Conservation (phyloP, 2,329 filamentous ascomycete genomes). For the Arthrinium phaeospermum region DNA sequence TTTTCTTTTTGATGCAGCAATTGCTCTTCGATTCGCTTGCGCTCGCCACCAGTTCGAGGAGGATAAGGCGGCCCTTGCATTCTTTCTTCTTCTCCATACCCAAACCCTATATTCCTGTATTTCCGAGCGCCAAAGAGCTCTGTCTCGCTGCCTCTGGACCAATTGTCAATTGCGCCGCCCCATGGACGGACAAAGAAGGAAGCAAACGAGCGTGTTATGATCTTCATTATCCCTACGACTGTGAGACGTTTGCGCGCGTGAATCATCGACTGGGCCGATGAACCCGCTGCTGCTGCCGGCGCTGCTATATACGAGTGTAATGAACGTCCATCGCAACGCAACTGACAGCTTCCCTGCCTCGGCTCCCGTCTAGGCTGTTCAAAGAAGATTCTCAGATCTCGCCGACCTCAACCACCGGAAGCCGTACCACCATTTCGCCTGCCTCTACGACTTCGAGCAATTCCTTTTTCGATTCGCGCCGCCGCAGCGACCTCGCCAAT, state of each 20-base stretch:
- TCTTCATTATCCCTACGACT: conserved; percentile 6
- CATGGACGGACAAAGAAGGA: conserved; percentile 11
- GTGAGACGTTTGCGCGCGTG: conserved; percentile 13
- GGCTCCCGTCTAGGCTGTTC: conserved; percentile 37
- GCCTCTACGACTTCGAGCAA: conserved; percentile 44
- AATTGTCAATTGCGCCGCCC: conserved; percentile 3
- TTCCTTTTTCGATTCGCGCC: conserved; percentile 59
- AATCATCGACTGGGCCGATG: conserved; percentile 18
- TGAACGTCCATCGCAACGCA: conserved; percentile 22
- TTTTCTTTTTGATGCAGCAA: conserved; percentile 4
- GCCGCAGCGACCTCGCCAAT: conserved; percentile 67
- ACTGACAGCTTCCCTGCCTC: conserved; percentile 39
- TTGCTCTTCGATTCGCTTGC: not conserved
- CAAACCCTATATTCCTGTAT: conserved; percentile 21
- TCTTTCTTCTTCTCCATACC: conserved; percentile 24
- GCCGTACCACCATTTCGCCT: conserved; percentile 49
- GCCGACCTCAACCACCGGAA: conserved; percentile 51
- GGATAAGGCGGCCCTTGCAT: conserved; percentile 18
- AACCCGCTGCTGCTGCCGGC: not conserved
- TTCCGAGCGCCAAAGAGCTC: conserved; percentile 17
- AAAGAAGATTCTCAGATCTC: conserved; percentile 54
- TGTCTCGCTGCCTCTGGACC: not conserved
- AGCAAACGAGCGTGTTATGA: conserved; percentile 11
- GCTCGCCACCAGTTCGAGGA: conserved; percentile 10
- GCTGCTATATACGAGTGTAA: conserved; percentile 7